A percentile compares a stretch with the other conserved stretches of the same genome.
Evolutionary conservation across 2,329 filamentous ascomycete species (phyloP).

Genomic region (Pezicula carpinea): DNA sequence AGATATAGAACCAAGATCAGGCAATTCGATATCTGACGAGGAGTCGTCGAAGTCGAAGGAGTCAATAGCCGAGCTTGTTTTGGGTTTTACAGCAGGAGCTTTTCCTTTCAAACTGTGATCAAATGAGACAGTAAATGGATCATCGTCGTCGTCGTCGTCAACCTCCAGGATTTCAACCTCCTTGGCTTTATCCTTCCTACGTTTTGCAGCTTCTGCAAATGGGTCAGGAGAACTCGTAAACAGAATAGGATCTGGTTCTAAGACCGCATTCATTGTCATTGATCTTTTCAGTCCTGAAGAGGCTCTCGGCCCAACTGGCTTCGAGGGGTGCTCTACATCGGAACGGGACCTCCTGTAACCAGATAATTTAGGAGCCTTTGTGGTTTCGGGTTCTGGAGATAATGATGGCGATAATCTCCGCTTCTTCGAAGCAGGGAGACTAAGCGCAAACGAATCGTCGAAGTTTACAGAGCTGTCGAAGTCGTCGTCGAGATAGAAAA

Average conservation of each 20-base stretch:
- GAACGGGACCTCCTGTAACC: conserved; percentile 22
- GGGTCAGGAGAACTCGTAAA: conserved; percentile 28
- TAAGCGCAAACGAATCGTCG: conserved; percentile 23
- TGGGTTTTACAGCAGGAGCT: not conserved
- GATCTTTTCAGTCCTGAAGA: conserved; percentile 28
- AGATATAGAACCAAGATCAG: conserved; percentile 8
- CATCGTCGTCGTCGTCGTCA: conserved; percentile 10
- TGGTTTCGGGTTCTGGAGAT: conserved; percentile 6
- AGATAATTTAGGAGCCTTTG: conserved; percentile 5
- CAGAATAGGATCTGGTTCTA: conserved; percentile 19
- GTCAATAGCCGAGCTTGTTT: not conserved
- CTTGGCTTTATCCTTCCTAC: conserved; percentile 10
- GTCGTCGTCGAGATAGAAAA: conserved; percentile 35
- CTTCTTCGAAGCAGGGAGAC: conserved; percentile 26
- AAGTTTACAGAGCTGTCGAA: conserved; percentile 38
- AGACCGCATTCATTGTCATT: conserved; percentile 24
- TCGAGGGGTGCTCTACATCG: conserved; percentile 33
- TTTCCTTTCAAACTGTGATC: conserved; percentile 1
- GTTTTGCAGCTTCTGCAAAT: conserved; percentile 12
- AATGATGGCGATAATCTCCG: conserved; percentile 22
- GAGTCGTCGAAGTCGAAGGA: conserved; percentile 4
- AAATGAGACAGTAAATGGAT: conserved; percentile 1
- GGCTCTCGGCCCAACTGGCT: conserved; percentile 8
- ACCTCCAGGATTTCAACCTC: conserved; percentile 2
- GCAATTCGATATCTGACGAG: conserved; percentile 16